Evolutionary conservation across 768 basidiomycete genomes (phyloP).

Genomic region (Hericium erinaceus): DNA sequence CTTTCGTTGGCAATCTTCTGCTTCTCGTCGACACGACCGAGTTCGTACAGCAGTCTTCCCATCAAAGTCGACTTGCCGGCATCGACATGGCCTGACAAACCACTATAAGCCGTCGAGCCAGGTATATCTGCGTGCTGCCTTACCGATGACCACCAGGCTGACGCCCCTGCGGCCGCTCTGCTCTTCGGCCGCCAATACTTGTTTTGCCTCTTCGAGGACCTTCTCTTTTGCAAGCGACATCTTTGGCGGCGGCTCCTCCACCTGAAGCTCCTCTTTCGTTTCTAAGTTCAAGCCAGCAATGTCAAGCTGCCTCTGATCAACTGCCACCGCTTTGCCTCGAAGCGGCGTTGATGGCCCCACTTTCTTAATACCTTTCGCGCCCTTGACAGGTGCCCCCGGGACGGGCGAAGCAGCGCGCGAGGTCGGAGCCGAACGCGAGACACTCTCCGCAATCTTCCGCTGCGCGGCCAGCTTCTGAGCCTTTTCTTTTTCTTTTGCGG

Average conservation of each 20-base stretch:
- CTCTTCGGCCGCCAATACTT: conserved; percentile 36
- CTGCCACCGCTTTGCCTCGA: conserved; percentile 32
- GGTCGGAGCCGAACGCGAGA: conserved; percentile 1
- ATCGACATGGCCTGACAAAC: conserved; percentile 81
- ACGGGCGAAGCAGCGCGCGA: conserved; percentile 7
- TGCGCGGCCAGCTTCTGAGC: conserved; percentile 44
- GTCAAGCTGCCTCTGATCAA: conserved; percentile 61
- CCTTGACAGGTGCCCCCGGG: conserved; percentile 4
- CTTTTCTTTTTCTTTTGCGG: conserved; percentile 74
- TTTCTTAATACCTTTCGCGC: conserved; percentile 33
- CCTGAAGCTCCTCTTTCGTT: conserved; percentile 31
- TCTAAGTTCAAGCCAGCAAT: conserved; percentile 64
- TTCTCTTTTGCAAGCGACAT: conserved; percentile 69
- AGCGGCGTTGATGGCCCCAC: conserved; percentile 20
- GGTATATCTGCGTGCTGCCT: not conserved
- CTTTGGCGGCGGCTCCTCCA: conserved; percentile 46
- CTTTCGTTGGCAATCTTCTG: conserved; percentile 77
- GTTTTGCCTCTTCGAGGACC: conserved; percentile 70
- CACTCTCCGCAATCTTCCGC: conserved; percentile 31
- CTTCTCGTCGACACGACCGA: conserved; percentile 83
- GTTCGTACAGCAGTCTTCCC: conserved; percentile 89
- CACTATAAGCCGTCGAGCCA: not conserved
- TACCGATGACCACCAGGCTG: conserved; percentile 90
- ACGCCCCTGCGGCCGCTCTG: conserved; percentile 53
- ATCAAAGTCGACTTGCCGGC: conserved; percentile 98